Base-by-base conservation (phyloP, 495 filamentous ascomycete genomes). In the Hypoxylon lenormandii region DNA sequence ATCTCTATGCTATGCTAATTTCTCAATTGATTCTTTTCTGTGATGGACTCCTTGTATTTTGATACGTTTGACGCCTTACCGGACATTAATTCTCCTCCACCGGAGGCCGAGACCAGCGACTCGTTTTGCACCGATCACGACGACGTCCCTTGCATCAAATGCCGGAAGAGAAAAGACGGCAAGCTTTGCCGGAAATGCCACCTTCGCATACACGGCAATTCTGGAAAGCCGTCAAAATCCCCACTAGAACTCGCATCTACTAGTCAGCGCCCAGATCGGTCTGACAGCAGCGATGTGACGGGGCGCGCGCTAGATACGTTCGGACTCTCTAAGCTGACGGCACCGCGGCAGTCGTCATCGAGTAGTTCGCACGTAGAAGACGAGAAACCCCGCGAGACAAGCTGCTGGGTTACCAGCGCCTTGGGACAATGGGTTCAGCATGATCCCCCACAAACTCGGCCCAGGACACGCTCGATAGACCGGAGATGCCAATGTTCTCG, bases 31-130 rank as follows among this genome's bases (percentile, higher is more conserved):
- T 8, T 4, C 10, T 33, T 1, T 26, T 33, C 10, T 7, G 30
- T 8, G 30, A 52, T 52, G 49, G 49, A 52, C 15, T n/a, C n/a
- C n/a, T 52, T 52, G 18, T 52, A 52, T 16, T 52, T 52, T 52
- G 49, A 52, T 12, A 18, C 28, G 36, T 52, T 52, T 4, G 21
- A 12, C 10, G 15, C 3, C 8, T 7, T 10, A 7, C 13, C 21
- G 16, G 15, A 5, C 28, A 1, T 26, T 12, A 10, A 23, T 33
- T 33, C 30, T 33, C 30, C 28, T 52, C 15, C 49, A 26, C 18
- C 49, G 8, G 49, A 19, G 26, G 22, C 13, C 28, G 11, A 33
- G 37, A 36, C 26, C 22, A 30, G n/a, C 16, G 30, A 16, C 26
- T 36, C 28, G 28, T 52, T 52, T 12, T 52, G 26, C 49, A 19